Evolutionary conservation across 768 basidiomycete species (phyloP).

Genomic region (Crucibulum laeve): DNA sequence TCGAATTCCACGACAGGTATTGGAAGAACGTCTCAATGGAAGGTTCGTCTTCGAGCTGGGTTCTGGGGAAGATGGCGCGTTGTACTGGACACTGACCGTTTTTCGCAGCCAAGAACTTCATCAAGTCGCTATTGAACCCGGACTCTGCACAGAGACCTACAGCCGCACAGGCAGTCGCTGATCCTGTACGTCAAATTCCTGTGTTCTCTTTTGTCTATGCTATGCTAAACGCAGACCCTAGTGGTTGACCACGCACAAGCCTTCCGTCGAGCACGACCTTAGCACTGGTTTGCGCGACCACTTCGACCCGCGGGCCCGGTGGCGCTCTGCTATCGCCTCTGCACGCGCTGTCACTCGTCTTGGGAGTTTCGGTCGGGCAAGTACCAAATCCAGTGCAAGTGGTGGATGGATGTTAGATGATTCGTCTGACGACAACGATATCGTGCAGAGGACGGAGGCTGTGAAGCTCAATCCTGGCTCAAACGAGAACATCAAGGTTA

Average conservation of each 20-base stretch:
- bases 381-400: conserved; percentile 23
- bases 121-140: conserved; percentile 63
- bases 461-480: conserved; percentile 21
- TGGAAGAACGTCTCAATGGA: conserved; percentile 86
- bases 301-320: conserved; percentile 72
- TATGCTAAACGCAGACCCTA: conserved; percentile 16
- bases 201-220: not conserved
- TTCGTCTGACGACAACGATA: conserved; percentile 25
- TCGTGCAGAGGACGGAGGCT: not conserved
- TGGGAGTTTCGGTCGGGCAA: conserved; percentile 19
- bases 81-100: not conserved
- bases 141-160: conserved; percentile 72
- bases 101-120: conserved; percentile 75
- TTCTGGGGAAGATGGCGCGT: not conserved
- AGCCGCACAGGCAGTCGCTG: conserved; percentile 62
- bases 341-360: conserved; percentile 39
- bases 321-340: conserved; percentile 65
- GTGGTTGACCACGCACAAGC: conserved; percentile 71
- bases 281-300: conserved; percentile 69
- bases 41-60: conserved; percentile 39
- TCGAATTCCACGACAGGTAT: conserved; percentile 91
- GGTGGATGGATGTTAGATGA: conserved; percentile 30
- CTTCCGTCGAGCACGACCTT: conserved; percentile 74
- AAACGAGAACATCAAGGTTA: conserved; percentile 38
- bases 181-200: conserved; percentile 45